Base-by-base conservation (phyloP, 2,329 filamentous ascomycete genomes). In the Coleophoma cylindrospora region DNA sequence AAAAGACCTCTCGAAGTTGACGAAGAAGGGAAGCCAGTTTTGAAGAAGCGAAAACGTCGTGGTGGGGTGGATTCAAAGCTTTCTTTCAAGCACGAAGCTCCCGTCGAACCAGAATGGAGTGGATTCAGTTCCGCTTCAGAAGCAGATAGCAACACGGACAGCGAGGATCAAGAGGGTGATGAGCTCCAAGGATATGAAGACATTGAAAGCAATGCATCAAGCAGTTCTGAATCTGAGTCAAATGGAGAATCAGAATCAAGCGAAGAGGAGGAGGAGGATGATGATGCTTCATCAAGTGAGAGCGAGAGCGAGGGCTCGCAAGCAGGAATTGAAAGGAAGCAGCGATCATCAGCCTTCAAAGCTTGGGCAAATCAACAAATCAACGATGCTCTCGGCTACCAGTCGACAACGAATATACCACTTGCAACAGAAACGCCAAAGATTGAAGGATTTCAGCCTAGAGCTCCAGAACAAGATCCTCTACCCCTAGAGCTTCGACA, bases 361-460 rank as follows among this genome's bases (percentile, higher is more conserved):
- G 80, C 86, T 2, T 99, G 94, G 94, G 94, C 94, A 17, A 83
- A 85, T 32, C 83, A 89, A 60, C 87, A 94, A 68, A 81, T 91
- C 50, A 96, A 96, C 61, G 81, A 92, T 60, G 86, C 88, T 4
- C 74, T 95, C 33, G 91, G 91, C 0, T 84, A 79, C 57, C 58
- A 76, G 50, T 73, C 79, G 3, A 67, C 70, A 36, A 69, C 74
- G 12, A 67, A 61, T 50, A 58, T 57, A 21, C 45, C 60, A 37
- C 60, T 50, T 22, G 61, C 67, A 34, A 68, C 61, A n/a, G 66
- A 72, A 27, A 67, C 70, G 8, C 81, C 81, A 1, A 79, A 74
- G 48, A 74, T 76, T 2, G 71, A 74, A 13, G 80, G 82, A 47
- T 91, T 91, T 63, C 74, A 76, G 45, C 86, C 86, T 5, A 77